Conservation (phyloP, 345 rosid species). For the Microthlaspi erraticum region DNA sequence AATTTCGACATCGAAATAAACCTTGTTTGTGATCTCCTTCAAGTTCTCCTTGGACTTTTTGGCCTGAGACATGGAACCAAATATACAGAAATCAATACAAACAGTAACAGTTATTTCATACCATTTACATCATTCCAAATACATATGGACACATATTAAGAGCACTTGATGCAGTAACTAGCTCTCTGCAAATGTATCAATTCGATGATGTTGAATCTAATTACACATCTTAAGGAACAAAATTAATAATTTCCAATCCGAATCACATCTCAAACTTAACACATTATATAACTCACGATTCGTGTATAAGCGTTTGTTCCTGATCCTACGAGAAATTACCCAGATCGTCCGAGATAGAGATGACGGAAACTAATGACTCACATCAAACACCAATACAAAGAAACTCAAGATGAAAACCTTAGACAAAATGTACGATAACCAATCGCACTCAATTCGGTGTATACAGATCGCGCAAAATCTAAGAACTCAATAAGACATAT, state of each 20-base stretch:
- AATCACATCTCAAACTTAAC: constrained; percentile 5
- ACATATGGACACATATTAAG: background rate
- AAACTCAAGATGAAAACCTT: background rate
- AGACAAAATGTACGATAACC: background rate
- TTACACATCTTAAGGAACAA: constrained; percentile 1
- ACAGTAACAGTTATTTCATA: background rate
- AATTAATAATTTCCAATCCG: background rate
- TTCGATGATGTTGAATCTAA: constrained; percentile 5
- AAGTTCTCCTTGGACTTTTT: constrained; percentile 54
- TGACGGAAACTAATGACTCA: constrained; percentile 4
- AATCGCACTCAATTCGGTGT: constrained; percentile 18
- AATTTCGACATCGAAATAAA: constrained; percentile 89
- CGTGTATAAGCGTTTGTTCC: background rate
- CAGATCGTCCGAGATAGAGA: background rate
- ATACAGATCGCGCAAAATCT: constrained; percentile 21
- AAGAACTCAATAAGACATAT: background rate
- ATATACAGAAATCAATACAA: constrained; percentile 13
- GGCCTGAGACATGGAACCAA: constrained; percentile 59
- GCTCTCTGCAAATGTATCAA: background rate
- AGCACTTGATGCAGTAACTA: constrained; percentile 6
- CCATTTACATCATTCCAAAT: constrained; percentile 1
- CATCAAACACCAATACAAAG: background rate
- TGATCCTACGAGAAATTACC: background rate
- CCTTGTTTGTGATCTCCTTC: constrained; percentile 88
- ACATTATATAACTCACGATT: background rate